Evolutionary conservation across 768 basidiomycete genomes (phyloP).

Genomic region (Sarcomyxa edulis): DNA sequence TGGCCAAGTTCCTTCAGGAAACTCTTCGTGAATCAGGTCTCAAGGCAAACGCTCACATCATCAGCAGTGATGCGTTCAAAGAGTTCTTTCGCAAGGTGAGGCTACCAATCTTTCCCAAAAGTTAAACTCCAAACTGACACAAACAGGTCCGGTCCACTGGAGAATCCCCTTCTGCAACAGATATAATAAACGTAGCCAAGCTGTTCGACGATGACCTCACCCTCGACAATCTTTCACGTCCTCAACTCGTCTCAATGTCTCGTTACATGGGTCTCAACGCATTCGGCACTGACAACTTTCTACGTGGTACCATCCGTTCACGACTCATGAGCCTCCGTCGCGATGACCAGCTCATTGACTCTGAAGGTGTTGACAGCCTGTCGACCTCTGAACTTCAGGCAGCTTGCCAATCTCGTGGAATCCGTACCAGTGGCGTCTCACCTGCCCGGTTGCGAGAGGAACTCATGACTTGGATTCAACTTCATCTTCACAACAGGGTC

Average conservation of each 20-base stretch:
- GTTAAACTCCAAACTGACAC: not conserved
- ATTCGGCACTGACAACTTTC: conserved; percentile 98
- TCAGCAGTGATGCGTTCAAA: conserved; percentile 94
- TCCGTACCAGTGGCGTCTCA: conserved; percentile 82
- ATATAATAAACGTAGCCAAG: conserved; percentile 92
- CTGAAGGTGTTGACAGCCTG: conserved; percentile 86
- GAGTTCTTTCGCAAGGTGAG: conserved; percentile 96
- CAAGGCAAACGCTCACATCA: conserved; percentile 88
- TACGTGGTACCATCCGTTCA: conserved; percentile 85
- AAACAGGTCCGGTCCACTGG: conserved; percentile 86
- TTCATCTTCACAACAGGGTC: conserved; percentile 87
- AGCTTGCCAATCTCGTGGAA: conserved; percentile 91
- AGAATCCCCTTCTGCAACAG: conserved; percentile 82
- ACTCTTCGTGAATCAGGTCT: conserved; percentile 92
- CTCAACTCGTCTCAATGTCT: conserved; percentile 97
- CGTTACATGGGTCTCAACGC: conserved; percentile 98
- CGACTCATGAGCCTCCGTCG: conserved; percentile 78
- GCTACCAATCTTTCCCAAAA: not conserved
- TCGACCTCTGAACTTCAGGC: conserved; percentile 90
- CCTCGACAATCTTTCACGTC: conserved; percentile 94
- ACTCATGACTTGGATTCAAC: conserved; percentile 84
- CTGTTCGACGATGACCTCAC: conserved; percentile 98
- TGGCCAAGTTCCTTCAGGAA: conserved; percentile 99
- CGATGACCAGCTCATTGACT: conserved; percentile 90
- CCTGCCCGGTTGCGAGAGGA: conserved; percentile 88